Evolutionary conservation across 2,329 filamentous ascomycete genomes (phyloP).

Genomic region (Cercospora nicotianae): DNA sequence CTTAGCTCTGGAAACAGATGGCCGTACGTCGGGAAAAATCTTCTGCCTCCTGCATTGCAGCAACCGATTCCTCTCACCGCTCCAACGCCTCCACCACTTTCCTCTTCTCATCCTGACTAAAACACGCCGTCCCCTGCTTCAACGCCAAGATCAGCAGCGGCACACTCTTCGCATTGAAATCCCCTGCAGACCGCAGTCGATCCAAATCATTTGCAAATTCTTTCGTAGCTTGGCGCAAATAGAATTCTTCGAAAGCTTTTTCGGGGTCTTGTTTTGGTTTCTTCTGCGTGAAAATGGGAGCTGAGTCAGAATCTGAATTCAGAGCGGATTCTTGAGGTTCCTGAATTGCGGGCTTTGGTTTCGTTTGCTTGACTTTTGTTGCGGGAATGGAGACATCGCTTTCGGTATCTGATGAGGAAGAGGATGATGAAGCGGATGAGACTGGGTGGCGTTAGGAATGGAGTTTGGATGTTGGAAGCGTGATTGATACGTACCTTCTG

Average conservation of each 20-base stretch:
- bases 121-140: conserved; percentile 65
- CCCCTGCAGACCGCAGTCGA: conserved; percentile 65
- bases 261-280: conserved; percentile 24
- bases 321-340: not conserved
- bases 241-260: conserved; percentile 60
- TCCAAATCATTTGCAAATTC: conserved; percentile 75
- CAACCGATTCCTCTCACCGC: not conserved
- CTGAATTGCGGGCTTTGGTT: not conserved
- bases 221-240: conserved; percentile 66
- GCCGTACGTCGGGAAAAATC: not conserved
- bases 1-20: not conserved
- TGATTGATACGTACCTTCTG: conserved; percentile 25
- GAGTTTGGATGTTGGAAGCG: no score
- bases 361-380: not conserved
- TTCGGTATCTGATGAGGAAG: conserved; percentile 25
- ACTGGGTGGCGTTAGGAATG: conserved; percentile 14
- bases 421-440: conserved; percentile 22
- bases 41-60: not conserved
- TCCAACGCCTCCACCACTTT: conserved; percentile 35
- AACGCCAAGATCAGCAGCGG: conserved; percentile 66
- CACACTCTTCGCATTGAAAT: conserved; percentile 67
- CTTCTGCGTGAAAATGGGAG: conserved; percentile 15
- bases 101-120: conserved; percentile 56
- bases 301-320: not conserved
- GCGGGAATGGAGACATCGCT: conserved; percentile 12